Evolutionary conservation across 2,329 filamentous ascomycete species (phyloP), one percentile per base, ranked within the genome.

Genomic region (Neoscytalidium dimidiatum): DNA sequence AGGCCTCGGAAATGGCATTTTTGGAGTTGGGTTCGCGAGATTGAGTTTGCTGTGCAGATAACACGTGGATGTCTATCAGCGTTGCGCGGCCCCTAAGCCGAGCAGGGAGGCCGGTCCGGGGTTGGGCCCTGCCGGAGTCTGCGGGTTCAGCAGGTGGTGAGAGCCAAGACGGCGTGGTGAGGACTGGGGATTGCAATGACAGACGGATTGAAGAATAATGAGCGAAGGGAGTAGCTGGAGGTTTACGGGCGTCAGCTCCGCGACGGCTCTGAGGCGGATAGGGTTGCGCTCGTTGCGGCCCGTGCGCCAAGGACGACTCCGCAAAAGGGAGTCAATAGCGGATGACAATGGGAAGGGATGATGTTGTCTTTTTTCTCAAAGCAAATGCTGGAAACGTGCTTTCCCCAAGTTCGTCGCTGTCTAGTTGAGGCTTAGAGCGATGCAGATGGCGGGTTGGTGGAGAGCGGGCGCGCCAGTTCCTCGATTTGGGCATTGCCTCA

Each of bases 231-330:
- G 14, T 29, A 44, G 56, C n/a, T 52, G 49, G 17, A 44, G 38
- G 52, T n/a, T 28, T n/a, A 19, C 14, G 33, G 33, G 29, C 28
- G 33, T 52, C 49, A 35, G 49, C 49, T 52, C 35, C 41, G 56
- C 56, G 41, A 60, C 56, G 41, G 38, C 17, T 23, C 41, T 60
- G 41, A 35, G 56, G 41, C 56, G 56, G 28, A 46, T 60, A 33
- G 28, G 33, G 56, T 46, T 60, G 56, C 41, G 56, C 38, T 60
- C n/a, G 11, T 3, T 3, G 56, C 56, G 56, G 53, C 28, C 38
- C 56, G 41, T 46, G 56, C 38, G 28, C 23, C n/a, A 8, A n/a
- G n/a, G n/a, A 14, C 28, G n/a, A 29, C 5, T 46, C 56, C 56
- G 41, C 56, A 60, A 48, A n/a, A 46, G 23, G 28, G 38, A 28